These are phyloP conservation scores for Aurinia saxatilis DNA, from an alignment of 345 rosid genomes.

Conservation along the genomic window DNA sequence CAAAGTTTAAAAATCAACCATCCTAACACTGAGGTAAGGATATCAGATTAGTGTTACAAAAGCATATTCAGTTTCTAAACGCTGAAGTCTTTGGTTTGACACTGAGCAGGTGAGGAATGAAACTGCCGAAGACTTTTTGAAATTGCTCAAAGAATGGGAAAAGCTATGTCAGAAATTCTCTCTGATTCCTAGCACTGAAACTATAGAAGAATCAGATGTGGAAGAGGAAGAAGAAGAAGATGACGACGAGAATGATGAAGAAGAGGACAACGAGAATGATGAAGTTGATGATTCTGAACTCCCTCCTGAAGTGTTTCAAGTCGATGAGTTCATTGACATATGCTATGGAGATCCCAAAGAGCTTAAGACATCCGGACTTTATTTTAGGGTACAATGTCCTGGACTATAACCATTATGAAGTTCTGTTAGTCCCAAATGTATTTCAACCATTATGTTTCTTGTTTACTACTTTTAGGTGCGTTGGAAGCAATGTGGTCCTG, in stretches of 20 bases:
- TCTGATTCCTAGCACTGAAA: too few species aligned
- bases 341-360: conserved; percentile 22
- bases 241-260: neutral
- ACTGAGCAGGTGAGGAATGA: conserved; percentile 6
- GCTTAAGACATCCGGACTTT: neutral
- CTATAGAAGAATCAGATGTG: too few species aligned
- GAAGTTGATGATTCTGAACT: conserved; percentile 3
- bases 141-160: too few species aligned
- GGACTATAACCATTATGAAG: neutral
- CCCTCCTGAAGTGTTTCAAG: conserved; percentile 17
- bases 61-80: neutral
- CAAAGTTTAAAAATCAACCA: conserved; percentile 33
- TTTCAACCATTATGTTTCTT: neutral
- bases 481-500: conserved; percentile 30
- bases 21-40: conserved; percentile 34
- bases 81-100: neutral
- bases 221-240: conserved; percentile 9
- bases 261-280: too few species aligned
- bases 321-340: conserved; percentile 6
- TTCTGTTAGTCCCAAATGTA: too few species aligned
- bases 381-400: conserved; percentile 17
- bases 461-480: conserved; percentile 23
- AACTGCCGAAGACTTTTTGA: too few species aligned
- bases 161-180: too few species aligned
- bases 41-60: neutral